Percentiles rank a stretch among this genome's conserved stretches.
Evolutionary conservation across 805 yeast genomes (phyloP).

Genomic region (Metschnikowia santaceciliae): DNA sequence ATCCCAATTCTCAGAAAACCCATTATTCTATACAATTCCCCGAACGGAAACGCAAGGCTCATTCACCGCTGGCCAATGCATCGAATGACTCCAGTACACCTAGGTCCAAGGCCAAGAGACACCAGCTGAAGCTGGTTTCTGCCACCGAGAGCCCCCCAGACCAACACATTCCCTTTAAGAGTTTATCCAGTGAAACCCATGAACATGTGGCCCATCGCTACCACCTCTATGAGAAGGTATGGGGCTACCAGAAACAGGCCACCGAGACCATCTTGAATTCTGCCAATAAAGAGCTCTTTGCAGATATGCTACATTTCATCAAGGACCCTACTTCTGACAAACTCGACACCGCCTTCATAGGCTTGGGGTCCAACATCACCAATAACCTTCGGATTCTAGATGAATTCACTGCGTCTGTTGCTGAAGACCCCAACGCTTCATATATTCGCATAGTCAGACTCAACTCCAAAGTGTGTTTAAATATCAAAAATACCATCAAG

Average conservation of each 20-base stretch:
- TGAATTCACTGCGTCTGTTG: constrained; percentile 27
- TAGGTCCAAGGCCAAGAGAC: neutral
- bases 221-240: constrained; percentile 21
- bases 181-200: constrained; percentile 22
- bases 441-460: constrained; percentile 23
- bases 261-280: constrained; percentile 28
- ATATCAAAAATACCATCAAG: constrained; percentile 31
- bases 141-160: neutral
- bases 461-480: constrained; percentile 30
- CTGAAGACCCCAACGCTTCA: constrained; percentile 4
- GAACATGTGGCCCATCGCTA: constrained; percentile 22
- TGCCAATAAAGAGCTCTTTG: constrained; percentile 31
- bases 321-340: constrained; percentile 15
- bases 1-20: constrained; percentile 26
- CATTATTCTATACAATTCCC: constrained; percentile 27
- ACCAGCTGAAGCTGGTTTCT: neutral
- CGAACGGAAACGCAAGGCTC: neutral
- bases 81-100: too few relatives aligned
- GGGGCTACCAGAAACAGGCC: constrained; percentile 27
- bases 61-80: neutral
- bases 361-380: constrained; percentile 38
- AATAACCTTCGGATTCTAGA: constrained; percentile 36
- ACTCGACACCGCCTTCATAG: constrained; percentile 32
- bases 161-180: constrained; percentile 19
- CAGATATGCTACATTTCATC: constrained; percentile 24